Percentiles rank a stretch among this genome's conserved stretches.
Conservation (phyloP, 441 rosid species). For the Eruca vesicaria region DNA sequence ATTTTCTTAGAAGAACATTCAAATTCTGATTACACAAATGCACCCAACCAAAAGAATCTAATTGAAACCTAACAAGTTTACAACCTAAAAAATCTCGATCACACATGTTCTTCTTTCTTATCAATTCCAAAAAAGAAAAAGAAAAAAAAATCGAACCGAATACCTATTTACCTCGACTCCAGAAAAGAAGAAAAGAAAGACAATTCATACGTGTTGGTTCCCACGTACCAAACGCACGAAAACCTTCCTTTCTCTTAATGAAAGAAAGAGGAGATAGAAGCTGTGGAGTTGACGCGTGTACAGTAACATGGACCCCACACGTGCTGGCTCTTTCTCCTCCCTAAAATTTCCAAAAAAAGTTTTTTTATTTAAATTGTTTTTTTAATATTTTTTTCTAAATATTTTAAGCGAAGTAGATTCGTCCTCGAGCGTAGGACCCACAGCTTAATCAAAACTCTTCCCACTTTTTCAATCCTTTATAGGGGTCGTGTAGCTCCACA, state of each 20-base stretch:
- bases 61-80: slow-evolving; percentile 10
- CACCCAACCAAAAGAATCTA: slow-evolving; percentile 6
- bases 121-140: neutral
- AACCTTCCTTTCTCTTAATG: neutral
- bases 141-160: neutral
- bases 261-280: neutral
- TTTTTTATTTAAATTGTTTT: neutral
- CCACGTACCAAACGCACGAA: slow-evolving; percentile 34
- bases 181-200: neutral
- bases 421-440: slow-evolving; percentile 25
- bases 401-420: slow-evolving; percentile 29
- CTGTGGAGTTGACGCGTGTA: slow-evolving; percentile 39
- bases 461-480: slow-evolving; percentile 25
- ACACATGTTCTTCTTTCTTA: slow-evolving; percentile 15
- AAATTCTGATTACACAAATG: neutral
- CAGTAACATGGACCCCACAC: slow-evolving; percentile 27
- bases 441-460: slow-evolving; percentile 32
- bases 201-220: slow-evolving; percentile 17
- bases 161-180: slow-evolving; percentile 10
- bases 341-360: slow-evolving; percentile 16
- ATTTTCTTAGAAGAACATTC: neutral
- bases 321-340: slow-evolving; percentile 28
- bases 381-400: neutral
- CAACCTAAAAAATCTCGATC: neutral
- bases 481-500: slow-evolving; percentile 34